Evolutionary conservation across 495 filamentous ascomycete species (phyloP), one percentile per base, ranked within the genome.

Genomic region (Aspergillus saccharolyticus): DNA sequence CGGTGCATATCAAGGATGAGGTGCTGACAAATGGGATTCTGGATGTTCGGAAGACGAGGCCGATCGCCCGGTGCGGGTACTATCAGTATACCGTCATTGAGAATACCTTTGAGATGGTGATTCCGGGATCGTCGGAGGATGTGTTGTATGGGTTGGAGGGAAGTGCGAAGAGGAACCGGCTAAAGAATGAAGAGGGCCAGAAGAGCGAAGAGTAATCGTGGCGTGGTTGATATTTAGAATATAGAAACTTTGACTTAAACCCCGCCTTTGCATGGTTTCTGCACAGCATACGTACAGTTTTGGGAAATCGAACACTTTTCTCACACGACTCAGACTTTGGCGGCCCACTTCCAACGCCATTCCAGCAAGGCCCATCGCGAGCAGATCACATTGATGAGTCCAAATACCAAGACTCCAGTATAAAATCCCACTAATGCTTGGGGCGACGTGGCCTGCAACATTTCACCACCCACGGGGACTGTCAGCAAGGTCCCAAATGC

Each of bases 11-110:
- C 61, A 65, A 70, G 12, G 78, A 82, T 24, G 69, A 73, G 55
- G 78, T 78, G 5, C 42, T 83, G 44, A 78, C 76, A 1, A 68
- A 80, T 54, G 78, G 79, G 4, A 71, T 68, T 46, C 49, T 84
- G 30, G 80, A 84, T 74, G 63, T 83, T n/a, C 57, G 45, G 8
- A 83, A 81, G 68, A 79, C 77, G 24, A 63, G 68, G 66, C 80
- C 81, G 22, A 81, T 85, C 68, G 81, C 83, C n/a, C 64, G 83
- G 22, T 81, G 77, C 66, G 82, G 82, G 44, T 85, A 85, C 56
- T 77, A 77, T 62, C 70, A 85, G 67, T 85, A 84, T 65, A 68
- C 75, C 6, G 78, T 76, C 30, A 63, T 82, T 12, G 59, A 65
- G 43, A 72, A 82, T 56, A 77, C 75, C 14, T 81, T 82, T 64